A percentile compares a stretch with the other conserved stretches of the same genome.
Conservation (phyloP, 1,284 basidiomycete species). For the Ceratobasidium sp. region DNA sequence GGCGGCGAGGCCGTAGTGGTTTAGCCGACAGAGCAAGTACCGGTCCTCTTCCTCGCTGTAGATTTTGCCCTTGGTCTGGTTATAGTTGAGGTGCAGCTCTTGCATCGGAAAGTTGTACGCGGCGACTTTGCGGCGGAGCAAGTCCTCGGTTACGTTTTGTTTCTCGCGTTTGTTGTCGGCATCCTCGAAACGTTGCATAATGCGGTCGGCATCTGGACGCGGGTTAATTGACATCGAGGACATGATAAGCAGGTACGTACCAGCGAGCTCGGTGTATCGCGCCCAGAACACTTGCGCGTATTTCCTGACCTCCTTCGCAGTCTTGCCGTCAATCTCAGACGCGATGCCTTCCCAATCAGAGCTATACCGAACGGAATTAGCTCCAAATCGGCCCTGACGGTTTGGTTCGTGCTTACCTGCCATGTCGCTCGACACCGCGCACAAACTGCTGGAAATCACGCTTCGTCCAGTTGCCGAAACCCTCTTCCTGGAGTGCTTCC, state of each 20-base stretch:
- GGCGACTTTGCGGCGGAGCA: slow-evolving; percentile 82
- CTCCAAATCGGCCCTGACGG: not conserved
- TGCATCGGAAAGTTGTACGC: slow-evolving; percentile 91
- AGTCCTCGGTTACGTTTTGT: slow-evolving; percentile 82
- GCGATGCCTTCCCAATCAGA: slow-evolving; percentile 80
- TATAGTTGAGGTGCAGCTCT: slow-evolving; percentile 93
- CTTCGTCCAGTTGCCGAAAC: slow-evolving; percentile 91
- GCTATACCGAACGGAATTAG: slow-evolving; percentile 57
- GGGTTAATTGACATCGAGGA: not conserved
- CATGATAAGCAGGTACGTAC: slow-evolving; percentile 58
- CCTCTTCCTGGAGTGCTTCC: slow-evolving; percentile 79
- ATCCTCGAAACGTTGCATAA: slow-evolving; percentile 81
- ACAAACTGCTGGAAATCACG: slow-evolving; percentile 95
- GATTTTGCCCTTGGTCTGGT: slow-evolving; percentile 94
- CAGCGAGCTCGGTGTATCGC: slow-evolving; percentile 86
- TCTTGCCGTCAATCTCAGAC: slow-evolving; percentile 88
- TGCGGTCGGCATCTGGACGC: slow-evolving; percentile 76
- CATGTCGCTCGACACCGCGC: slow-evolving; percentile 84
- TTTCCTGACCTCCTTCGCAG: slow-evolving; percentile 78
- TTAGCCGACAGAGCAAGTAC: slow-evolving; percentile 90
- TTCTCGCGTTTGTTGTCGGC: slow-evolving; percentile 89
- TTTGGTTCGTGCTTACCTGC: slow-evolving; percentile 66
- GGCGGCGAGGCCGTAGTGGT: slow-evolving; percentile 90
- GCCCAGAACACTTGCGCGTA: slow-evolving; percentile 92
- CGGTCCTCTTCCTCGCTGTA: slow-evolving; percentile 98